Conservation (phyloP, 306 rosid species). For the Styphnolobium japonicum region DNA sequence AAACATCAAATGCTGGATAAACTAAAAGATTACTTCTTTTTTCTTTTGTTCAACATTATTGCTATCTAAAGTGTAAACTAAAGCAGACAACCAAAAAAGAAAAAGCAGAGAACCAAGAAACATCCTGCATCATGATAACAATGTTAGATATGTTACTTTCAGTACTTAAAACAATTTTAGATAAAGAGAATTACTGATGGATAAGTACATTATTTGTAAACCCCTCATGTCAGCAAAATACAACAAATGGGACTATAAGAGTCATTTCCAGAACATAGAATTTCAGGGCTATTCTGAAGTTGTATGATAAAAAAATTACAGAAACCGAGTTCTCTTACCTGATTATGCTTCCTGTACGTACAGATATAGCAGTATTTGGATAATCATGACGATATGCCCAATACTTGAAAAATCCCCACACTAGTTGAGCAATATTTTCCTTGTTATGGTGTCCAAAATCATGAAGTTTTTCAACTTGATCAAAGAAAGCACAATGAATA, state of each 20-base stretch:
- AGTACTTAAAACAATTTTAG: too few relatives aligned
- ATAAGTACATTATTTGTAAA: not conserved
- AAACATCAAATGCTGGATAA: not conserved
- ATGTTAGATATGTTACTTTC: not conserved
- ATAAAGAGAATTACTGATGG: not conserved
- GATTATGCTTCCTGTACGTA: conserved; percentile 76
- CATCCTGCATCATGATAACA: not conserved
- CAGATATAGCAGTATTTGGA: conserved; percentile 74
- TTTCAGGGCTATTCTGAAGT: too few relatives aligned
- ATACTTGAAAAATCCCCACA: conserved; percentile 90
- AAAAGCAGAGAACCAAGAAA: not conserved
- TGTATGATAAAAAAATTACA: not conserved
- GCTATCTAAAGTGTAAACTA: not conserved
- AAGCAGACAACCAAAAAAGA: too few relatives aligned
- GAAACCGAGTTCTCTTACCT: conserved; percentile 48
- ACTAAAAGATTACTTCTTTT: too few relatives aligned
- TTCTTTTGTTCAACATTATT: not conserved
- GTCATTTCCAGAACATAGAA: too few relatives aligned
- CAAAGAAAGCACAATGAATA: conserved; percentile 74
- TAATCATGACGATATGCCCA: conserved; percentile 98
- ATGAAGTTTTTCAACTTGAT: conserved; percentile 64
- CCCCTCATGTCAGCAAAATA: not conserved
- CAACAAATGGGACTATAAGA: too few relatives aligned
- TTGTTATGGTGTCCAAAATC: conserved; percentile 66
- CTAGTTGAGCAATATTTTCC: conserved; percentile 79